Evolutionary conservation across 495 filamentous ascomycete species (phyloP).

Genomic region (Xylaria venustula): DNA sequence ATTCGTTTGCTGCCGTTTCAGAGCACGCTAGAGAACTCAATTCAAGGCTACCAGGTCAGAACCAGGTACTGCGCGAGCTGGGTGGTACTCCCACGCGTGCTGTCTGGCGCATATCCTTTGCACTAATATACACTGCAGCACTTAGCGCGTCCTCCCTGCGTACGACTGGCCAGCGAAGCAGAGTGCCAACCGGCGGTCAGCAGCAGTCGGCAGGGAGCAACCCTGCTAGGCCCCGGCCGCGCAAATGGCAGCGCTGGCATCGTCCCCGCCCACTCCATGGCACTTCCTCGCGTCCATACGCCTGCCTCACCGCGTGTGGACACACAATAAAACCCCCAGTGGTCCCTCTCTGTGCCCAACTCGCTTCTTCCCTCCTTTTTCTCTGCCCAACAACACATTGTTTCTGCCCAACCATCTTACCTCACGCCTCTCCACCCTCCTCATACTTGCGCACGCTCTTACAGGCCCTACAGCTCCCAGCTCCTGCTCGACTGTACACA

Average conservation of each 20-base stretch:
- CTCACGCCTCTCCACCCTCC: conserved; percentile 5
- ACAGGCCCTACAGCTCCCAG: neutral
- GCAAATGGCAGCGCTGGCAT: conserved; percentile 15
- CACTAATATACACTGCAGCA: too few species aligned
- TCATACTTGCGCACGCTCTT: neutral
- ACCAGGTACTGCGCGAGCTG: too few species aligned
- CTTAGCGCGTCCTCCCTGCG: too few species aligned
- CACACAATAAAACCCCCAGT: conserved; percentile 48
- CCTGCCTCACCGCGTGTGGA: conserved; percentile 12
- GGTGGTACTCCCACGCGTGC: too few species aligned
- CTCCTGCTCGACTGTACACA: neutral
- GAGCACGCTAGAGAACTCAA: too few species aligned
- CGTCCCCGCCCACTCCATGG: conserved; percentile 1
- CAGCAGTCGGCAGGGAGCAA: neutral
- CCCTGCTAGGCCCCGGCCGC: conserved; percentile 10
- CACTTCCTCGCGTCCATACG: neutral
- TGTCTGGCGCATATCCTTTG: too few species aligned
- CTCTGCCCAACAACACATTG: conserved; percentile 45
- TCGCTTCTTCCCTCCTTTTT: conserved; percentile 40
- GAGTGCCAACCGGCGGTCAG: conserved; percentile 2
- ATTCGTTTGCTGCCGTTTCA: neutral
- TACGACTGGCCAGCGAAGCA: conserved; percentile 15
- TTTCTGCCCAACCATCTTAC: conserved; percentile 41
- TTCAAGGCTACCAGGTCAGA: neutral
- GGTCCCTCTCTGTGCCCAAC: conserved; percentile 51